Conservation (phyloP, 768 basidiomycete genomes). For the Piloderma croceum region DNA sequence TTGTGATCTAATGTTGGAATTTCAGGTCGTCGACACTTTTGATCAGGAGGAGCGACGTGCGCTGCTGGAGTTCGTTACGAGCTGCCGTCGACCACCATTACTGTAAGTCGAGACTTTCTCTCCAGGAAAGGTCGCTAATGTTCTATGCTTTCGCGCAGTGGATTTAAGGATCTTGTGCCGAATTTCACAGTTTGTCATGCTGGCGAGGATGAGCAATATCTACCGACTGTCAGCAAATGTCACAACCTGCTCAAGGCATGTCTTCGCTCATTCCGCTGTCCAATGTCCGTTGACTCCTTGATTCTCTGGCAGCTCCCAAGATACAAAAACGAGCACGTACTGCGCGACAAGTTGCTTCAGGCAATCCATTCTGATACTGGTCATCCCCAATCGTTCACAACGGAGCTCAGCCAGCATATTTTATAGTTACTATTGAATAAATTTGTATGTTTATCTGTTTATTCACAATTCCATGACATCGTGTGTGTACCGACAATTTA, state of each 20-base stretch:
- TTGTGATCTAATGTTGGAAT: slow-evolving; percentile 1
- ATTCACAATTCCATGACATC: no score
- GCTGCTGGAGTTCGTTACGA: slow-evolving; percentile 90
- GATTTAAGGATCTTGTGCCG: slow-evolving; percentile 83
- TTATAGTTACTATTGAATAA: no score
- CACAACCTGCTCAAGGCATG: slow-evolving; percentile 85
- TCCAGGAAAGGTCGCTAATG: background rate
- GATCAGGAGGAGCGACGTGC: slow-evolving; percentile 72
- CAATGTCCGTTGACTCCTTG: background rate
- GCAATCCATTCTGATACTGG: slow-evolving; percentile 44
- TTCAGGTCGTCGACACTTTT: slow-evolving; percentile 71
- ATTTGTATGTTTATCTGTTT: no score
- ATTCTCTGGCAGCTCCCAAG: slow-evolving; percentile 28
- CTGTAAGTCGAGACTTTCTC: slow-evolving; percentile 43
- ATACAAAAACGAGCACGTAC: slow-evolving; percentile 26
- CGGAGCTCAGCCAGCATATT: no score
- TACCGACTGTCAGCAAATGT: slow-evolving; percentile 81
- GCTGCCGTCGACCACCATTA: slow-evolving; percentile 83
- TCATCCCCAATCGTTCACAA: no score
- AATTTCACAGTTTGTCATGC: slow-evolving; percentile 85
- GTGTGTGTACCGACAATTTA: no score
- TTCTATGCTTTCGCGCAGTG: slow-evolving; percentile 34
- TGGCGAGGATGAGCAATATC: slow-evolving; percentile 61
- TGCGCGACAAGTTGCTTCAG: slow-evolving; percentile 39
- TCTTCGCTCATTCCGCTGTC: background rate